Evolutionary conservation across 768 basidiomycete species (phyloP).

Genomic region (Pleurotus citrinopileatus): DNA sequence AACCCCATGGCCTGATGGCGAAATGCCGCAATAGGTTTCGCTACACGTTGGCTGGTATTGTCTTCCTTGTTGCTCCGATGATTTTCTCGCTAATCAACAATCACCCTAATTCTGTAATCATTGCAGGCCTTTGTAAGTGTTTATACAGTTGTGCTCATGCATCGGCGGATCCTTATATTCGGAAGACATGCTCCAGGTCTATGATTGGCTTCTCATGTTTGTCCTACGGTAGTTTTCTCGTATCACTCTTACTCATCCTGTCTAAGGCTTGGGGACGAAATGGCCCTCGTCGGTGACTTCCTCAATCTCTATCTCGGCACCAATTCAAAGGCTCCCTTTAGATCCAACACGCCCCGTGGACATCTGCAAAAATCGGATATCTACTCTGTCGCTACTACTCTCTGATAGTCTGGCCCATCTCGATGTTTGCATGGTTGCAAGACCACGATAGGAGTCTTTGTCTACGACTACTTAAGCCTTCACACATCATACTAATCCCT

Average conservation of each 20-base stretch:
- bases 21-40: not conserved
- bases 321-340: slow-evolving; percentile 1
- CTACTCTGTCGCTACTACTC: slow-evolving; percentile 25
- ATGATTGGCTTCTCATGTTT: slow-evolving; percentile 23
- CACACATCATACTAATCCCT: slow-evolving; percentile 21
- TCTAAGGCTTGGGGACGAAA: slow-evolving; percentile 20
- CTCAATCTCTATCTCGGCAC: not conserved
- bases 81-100: no score
- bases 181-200: slow-evolving; percentile 21
- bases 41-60: not conserved
- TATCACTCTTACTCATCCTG: not conserved
- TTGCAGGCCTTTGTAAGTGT: not conserved
- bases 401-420: slow-evolving; percentile 19
- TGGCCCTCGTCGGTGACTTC: slow-evolving; percentile 14
- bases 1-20: not conserved
- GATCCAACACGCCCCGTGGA: slow-evolving; percentile 21
- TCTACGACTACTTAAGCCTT: slow-evolving; percentile 13
- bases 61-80: no score
- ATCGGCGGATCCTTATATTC: no score
- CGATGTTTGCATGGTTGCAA: slow-evolving; percentile 20
- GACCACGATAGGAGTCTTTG: slow-evolving; percentile 19
- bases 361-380: slow-evolving; percentile 18
- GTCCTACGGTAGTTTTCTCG: not conserved
- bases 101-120: no score
- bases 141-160: no score